These are phyloP conservation scores for Epichloe aotearoae DNA, from an alignment of 2,329 filamentous ascomycete genomes.

Conservation along the genomic window DNA sequence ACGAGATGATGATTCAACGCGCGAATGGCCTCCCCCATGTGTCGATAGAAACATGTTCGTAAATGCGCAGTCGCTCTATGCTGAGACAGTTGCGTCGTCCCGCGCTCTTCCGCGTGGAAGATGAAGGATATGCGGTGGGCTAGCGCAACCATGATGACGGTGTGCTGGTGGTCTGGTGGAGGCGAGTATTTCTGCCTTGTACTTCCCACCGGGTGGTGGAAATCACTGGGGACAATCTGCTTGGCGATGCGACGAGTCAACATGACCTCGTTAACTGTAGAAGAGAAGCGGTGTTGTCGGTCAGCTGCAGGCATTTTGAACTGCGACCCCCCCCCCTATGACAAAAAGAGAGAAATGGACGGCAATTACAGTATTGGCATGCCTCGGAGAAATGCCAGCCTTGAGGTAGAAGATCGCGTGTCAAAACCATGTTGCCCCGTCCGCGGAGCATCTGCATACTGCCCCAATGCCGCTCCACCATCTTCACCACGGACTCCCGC, in stretches of 20 bases:
- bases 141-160: not conserved
- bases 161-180: not conserved
- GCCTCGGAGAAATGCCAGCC: constrained; percentile 1
- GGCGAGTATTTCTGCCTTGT: not conserved
- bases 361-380: not conserved
- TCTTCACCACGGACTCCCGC: not conserved
- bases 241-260: constrained; percentile 1
- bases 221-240: not conserved
- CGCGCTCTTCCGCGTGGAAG: not conserved
- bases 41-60: not conserved
- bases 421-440: not conserved
- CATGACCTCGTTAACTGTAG: not conserved
- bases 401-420: not conserved
- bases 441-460: not conserved
- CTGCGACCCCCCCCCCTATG: too few species aligned
- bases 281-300: not conserved
- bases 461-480: not conserved
- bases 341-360: not conserved
- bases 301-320: not conserved
- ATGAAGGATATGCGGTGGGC: not conserved
- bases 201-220: not conserved
- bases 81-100: not conserved
- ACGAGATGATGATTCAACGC: not conserved
- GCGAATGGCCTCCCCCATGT: not conserved
- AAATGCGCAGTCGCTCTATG: not conserved